Evolutionary conservation across 1,139 yeast species (phyloP), one percentile per base, ranked within the genome.

Genomic region (Kodamaea arcana): DNA sequence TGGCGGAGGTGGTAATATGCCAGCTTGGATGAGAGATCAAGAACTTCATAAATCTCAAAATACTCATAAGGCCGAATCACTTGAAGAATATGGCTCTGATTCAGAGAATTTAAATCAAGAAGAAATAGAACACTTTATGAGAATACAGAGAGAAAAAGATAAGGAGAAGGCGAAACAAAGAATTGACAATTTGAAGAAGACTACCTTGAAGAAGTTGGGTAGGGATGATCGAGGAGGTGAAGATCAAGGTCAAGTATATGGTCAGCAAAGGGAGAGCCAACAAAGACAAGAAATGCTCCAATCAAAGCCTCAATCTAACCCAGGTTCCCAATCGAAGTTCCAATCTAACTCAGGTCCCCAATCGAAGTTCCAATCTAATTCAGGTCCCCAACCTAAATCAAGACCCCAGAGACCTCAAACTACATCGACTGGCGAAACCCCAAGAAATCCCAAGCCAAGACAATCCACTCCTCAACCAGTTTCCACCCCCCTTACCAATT

Each of bases 1-100:
- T 10, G 15, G 24, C 16, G 16, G 33, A 9, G 24, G 16, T 11
- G 9, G 14, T 13, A 31, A 27, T 69, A 60, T 72, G 41, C 95
- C 95, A 0, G 79, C 83, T 3, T 86, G 95, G 95, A 82, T 86
- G 92, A 70, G 67, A 39, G 72, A 75, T 42, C 80, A 74, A 49
- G 69, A 60, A 30, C 66, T 52, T 48, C 72, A 76, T 51, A 75
- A 70, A 39, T 51, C 52, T n/a, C 61, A 59, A 2, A 68, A 53
- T 3, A 50, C 52, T 8, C 50, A 42, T 30, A 64, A 58, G 16
- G 73, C 69, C 21, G 34, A 40, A 33, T 41, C 33, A 9, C 22
- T 13, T 4, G 31, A 29, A 8, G 41, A 46, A 33, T 65, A 66
- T 44, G 79, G 73, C 3, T 54, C 64, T 1, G 74, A 67, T 40